A percentile compares a stretch with the other conserved stretches of the same genome.
phyloP scores from a whole-genome alignment of 805 yeast species.

The Sungouiella thailandica region DNA sequence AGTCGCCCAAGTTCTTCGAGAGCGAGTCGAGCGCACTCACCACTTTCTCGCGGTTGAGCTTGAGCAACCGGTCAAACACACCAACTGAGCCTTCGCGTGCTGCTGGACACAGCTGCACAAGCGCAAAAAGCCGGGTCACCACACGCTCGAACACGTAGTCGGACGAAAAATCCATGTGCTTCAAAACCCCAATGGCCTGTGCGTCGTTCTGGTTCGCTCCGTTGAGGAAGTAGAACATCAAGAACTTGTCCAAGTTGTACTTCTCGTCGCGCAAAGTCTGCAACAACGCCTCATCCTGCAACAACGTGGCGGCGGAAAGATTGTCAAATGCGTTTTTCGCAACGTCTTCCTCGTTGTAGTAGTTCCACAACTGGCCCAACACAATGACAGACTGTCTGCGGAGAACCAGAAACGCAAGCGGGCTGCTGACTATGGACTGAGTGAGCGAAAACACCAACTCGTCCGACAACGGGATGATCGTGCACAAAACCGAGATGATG shows the following conservation, averaged over 20 bases:
- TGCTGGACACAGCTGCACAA: too few species aligned
- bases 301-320: conserved; percentile 4
- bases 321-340: conserved; percentile 16
- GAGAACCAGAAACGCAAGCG: conserved; percentile 15
- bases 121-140: conserved; percentile 7
- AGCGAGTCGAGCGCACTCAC: conserved; percentile 13
- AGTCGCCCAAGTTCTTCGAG: conserved; percentile 23
- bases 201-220: conserved; percentile 14
- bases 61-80: conserved; percentile 21
- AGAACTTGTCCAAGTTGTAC: conserved; percentile 28
- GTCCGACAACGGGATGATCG: conserved; percentile 57
- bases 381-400: conserved; percentile 33
- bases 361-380: conserved; percentile 38
- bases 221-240: conserved; percentile 25
- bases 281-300: conserved; percentile 7
- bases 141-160: conserved; percentile 14
- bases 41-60: conserved; percentile 18
- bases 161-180: conserved; percentile 17
- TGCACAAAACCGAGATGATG: conserved; percentile 67
- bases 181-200: conserved; percentile 19
- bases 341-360: conserved; percentile 14
- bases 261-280: conserved; percentile 18
- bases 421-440: conserved; percentile 26
- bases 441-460: conserved; percentile 29
- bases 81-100: background rate